Evolutionary conservation across 83 land plant genomes (phyloP).

Genomic region (Isoetes engelmannii): DNA sequence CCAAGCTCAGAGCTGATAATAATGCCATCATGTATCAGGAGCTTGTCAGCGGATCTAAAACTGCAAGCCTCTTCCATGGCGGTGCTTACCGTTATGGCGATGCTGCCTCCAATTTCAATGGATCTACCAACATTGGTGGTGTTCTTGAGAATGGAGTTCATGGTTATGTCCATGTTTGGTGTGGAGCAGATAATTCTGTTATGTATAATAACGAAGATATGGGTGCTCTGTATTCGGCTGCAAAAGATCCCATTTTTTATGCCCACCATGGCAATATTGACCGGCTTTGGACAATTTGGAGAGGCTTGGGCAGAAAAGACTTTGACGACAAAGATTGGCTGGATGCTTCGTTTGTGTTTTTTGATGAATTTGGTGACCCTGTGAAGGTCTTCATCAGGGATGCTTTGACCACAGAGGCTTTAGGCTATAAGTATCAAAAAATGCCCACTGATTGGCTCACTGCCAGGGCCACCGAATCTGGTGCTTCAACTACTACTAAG

Average conservation of each 20-base stretch:
- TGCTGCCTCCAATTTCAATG: not conserved
- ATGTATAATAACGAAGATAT: slow-evolving; percentile 55
- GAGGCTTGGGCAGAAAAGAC: slow-evolving; percentile 15
- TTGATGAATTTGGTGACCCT: slow-evolving; percentile 39
- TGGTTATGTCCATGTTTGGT: slow-evolving; percentile 14
- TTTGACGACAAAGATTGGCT: slow-evolving; percentile 38
- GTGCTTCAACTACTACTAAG: too few species aligned
- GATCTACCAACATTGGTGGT: too few species aligned
- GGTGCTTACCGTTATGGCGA: not conserved
- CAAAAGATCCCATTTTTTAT: slow-evolving; percentile 55
- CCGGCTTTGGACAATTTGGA: slow-evolving; percentile 62
- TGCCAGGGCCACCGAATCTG: too few species aligned
- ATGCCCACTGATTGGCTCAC: slow-evolving; percentile 16
- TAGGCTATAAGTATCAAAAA: slow-evolving; percentile 27
- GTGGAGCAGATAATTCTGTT: slow-evolving; percentile 43
- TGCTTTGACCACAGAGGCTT: slow-evolving; percentile 5
- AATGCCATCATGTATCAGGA: not conserved
- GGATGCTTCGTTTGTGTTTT: slow-evolving; percentile 34
- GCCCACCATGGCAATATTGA: slow-evolving; percentile 62
- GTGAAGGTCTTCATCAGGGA: slow-evolving; percentile 43
- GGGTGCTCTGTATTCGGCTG: slow-evolving; percentile 63
- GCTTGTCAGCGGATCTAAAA: not conserved
- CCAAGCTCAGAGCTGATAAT: not conserved
- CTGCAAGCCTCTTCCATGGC: not conserved
- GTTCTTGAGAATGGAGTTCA: slow-evolving; percentile 2